Evolutionary conservation across 2,329 filamentous ascomycete genomes (phyloP).

Genomic region (Sarocladiaceae sp.): DNA sequence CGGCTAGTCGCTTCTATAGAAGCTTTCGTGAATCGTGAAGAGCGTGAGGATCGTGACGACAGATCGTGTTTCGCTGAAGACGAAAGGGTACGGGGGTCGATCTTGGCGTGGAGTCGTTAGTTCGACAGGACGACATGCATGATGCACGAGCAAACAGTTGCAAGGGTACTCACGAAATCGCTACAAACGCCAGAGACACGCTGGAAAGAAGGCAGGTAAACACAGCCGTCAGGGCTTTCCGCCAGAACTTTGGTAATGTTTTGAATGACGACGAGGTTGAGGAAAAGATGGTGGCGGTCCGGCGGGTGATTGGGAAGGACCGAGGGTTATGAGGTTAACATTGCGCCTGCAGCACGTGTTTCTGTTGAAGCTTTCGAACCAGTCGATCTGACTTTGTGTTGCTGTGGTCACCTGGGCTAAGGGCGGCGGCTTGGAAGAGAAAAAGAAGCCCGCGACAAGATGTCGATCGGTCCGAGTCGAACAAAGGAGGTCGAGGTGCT

Average conservation of each 20-base stretch:
- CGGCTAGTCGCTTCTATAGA: background rate
- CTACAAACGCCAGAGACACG: background rate
- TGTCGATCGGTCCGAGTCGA: background rate
- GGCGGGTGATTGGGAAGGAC: background rate
- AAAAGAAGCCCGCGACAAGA: background rate
- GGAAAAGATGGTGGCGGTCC: background rate
- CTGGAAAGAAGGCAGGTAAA: background rate
- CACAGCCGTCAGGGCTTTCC: too few species aligned
- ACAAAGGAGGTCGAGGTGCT: background rate
- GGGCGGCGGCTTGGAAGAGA: background rate
- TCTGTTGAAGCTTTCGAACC: background rate
- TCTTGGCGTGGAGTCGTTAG: conserved; percentile 8
- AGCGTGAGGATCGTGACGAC: background rate
- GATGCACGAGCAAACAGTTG: background rate
- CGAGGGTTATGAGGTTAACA: background rate
- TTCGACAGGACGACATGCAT: background rate
- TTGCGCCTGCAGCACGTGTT: background rate
- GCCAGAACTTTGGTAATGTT: too few species aligned
- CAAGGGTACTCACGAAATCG: background rate
- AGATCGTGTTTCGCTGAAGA: background rate
- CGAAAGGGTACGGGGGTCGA: conserved; percentile 5
- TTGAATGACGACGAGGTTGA: too few species aligned
- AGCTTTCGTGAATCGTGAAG: conserved; percentile 5
- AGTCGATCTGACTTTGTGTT: background rate
- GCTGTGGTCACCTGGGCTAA: background rate